Evolutionary conservation across 1,139 yeast species (phyloP), one percentile per base, ranked within the genome.

Genomic region (Candida glucosophila): DNA sequence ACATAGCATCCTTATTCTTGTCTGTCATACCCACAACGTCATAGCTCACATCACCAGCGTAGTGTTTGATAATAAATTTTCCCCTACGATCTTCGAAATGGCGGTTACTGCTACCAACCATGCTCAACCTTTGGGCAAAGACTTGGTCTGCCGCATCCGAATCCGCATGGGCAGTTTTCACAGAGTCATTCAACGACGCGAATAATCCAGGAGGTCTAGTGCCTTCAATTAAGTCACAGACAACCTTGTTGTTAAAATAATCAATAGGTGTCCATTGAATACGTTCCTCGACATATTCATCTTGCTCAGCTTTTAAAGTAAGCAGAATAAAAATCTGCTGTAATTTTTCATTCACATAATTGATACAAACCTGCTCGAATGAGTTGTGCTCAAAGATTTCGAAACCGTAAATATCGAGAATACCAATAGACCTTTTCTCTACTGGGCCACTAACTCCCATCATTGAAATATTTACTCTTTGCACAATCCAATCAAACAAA

Each of bases 101-200:
- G 20, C 81, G 78, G 51, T 88, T 88, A 19, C 71, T 58, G 3
- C 88, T 65, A 13, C 70, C 70, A 31, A 92, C 82, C 75, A 85
- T 67, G 37, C 86, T 82, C 43, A 90, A 67, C 55, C 97, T 72
- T 63, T 86, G 95, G 18, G 92, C 82, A 55, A 92, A 92, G 3
- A 93, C 85, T 57, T 86, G 95, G 53, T 92, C 99, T 1, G 98
- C 97, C 8, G 98, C 98, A 30, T 66, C 72, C 1, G 96, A 81
- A 49, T 92, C 98, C 3, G 99, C 99, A 52, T 92, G 98, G 0
- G 98, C 98, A 11, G 97, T 92, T 25, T 96, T 96, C 48, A 88
- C 79, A 0, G 97, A 90, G 58, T 92, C 99, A 53, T 90, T 90
- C 55, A 92, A 68, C 2, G 95, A 95, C 3, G 98, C 93, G 58